Conservation (phyloP, 768 basidiomycete genomes). For the Paxillus involutus region DNA sequence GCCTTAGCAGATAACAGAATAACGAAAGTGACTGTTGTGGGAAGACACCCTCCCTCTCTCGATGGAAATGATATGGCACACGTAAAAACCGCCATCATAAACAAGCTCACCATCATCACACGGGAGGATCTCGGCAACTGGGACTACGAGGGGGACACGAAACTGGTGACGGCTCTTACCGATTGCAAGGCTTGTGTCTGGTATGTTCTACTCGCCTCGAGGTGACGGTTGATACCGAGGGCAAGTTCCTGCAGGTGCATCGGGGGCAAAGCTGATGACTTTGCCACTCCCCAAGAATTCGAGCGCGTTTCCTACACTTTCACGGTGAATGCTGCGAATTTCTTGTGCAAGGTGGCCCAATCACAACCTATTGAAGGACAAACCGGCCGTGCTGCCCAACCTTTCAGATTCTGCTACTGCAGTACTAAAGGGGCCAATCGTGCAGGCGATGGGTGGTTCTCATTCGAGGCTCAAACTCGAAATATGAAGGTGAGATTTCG, state of each 20-base stretch:
- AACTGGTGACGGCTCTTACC: constrained; percentile 20
- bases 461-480: constrained; percentile 17
- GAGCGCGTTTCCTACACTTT: constrained; percentile 26
- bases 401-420: constrained; percentile 28
- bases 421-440: constrained; percentile 24
- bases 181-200: constrained; percentile 27
- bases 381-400: neutral
- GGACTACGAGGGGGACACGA: constrained; percentile 25
- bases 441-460: constrained; percentile 11
- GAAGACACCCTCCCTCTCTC: constrained; percentile 20
- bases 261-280: constrained; percentile 23
- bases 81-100: constrained; percentile 14
- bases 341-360: constrained; percentile 19
- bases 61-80: constrained; percentile 17
- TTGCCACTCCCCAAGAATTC: constrained; percentile 21
- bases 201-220: constrained; percentile 4
- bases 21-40: constrained; percentile 25
- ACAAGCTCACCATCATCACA: constrained; percentile 21
- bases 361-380: neutral
- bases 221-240: constrained; percentile 1
- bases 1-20: constrained; percentile 20
- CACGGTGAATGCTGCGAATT: constrained; percentile 22
- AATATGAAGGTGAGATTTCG: constrained; percentile 23
- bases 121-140: constrained; percentile 25
- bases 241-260: constrained; percentile 17